Base-by-base conservation (phyloP, 2,329 filamentous ascomycete genomes). In the Aspergillus fructus region DNA sequence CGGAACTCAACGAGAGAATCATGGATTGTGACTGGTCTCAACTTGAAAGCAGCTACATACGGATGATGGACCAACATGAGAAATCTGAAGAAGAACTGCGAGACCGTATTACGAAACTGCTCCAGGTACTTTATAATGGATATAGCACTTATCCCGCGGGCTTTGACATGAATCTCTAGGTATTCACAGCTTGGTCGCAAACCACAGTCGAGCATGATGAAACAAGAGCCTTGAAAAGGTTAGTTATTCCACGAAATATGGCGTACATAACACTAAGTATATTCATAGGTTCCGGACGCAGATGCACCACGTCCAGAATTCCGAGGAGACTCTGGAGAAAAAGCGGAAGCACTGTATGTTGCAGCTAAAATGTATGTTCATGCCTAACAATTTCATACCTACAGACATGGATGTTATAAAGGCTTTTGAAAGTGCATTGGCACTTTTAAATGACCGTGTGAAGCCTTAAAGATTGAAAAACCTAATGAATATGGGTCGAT, bases 321-420 rank as follows among this genome's bases (percentile, higher is more conserved):
- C 88, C 0, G 93, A 96, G 71, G 79, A 85, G 40, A 83, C 81
- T 24, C 79, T 96, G 56, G 85, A 86, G 53, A 82, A 88, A 64
- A 94, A 89, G 70, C 89, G 92, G 68, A 81, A 87, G 59, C 92
- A 96, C 67, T 90, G 92, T 96, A 77, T 78, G 89, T 49, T 6
- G 45, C 17, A 41, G 13, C 43, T 11, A 13, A 19, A n/a, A 11
- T 13, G 9, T 12, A 27, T 12, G 37, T 12, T 9, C 23, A 23
- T 23, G 8, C 15, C 37, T 70, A 43, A 67, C 60, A 13, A n/a
- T 33, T 60, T 53, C 34, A 23, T 45, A 11, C 27, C 27, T 30
- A 33, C 54, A 77, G 77, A 78, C 65, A 62, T 64, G 52, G 75
- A 77, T 58, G 77, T 79, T 39, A 74, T 80, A 13, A 76, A 75